Base-by-base conservation (phyloP, 441 rosid species). In the Pelargonium fulgidum region DNA sequence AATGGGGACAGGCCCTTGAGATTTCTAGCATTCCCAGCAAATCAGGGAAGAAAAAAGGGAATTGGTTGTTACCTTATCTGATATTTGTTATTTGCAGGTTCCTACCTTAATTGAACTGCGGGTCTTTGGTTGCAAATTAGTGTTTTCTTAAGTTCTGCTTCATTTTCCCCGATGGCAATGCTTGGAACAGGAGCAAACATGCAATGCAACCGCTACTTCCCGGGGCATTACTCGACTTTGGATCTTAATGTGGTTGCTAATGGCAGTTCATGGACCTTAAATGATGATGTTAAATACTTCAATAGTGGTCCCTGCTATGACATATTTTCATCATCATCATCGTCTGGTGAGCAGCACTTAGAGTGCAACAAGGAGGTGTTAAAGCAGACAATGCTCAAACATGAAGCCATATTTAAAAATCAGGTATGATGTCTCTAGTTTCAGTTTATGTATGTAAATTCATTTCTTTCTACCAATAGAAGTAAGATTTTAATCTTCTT, bases 361-460 rank as follows among this genome's bases (percentile, higher is more conserved):
- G 78, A 69, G 29, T 72, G 39, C 61, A 71, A 66, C 70, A 90
- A 83, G 75, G 90, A 76, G 70, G 64, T 61, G 16, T 8, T 90
- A 69, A 83, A 80, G 77, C 84, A 81, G 65, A 82, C 80, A 70
- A 88, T 90, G 78, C 89, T 90, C 42, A 80, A 81, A 65, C 96
- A 90, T 41, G 92, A 90, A 73, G 83, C 89, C 71, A 73, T 81
- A 70, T 88, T 88, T 77, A 82, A 69, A 82, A 78, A 83, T 50
- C 96, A 90, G 93, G 96, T 90, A 78, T 42, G n/a, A 68, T 56
- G 44, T 22, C 44, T 8, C 44, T 41, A 41, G 44, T 41, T 41
- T 41, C 44, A 41, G 24, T 22, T 22, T 22, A 0, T 22, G 24
- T 22, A 22, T 22, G 24, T 22, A 22, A 4, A 41, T 41, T 0